Percentiles rank a stretch among this genome's conserved stretches.
phyloP scores from a whole-genome alignment of 2,329 filamentous ascomycete species.

The Chaetomiaceae sp. region DNA sequence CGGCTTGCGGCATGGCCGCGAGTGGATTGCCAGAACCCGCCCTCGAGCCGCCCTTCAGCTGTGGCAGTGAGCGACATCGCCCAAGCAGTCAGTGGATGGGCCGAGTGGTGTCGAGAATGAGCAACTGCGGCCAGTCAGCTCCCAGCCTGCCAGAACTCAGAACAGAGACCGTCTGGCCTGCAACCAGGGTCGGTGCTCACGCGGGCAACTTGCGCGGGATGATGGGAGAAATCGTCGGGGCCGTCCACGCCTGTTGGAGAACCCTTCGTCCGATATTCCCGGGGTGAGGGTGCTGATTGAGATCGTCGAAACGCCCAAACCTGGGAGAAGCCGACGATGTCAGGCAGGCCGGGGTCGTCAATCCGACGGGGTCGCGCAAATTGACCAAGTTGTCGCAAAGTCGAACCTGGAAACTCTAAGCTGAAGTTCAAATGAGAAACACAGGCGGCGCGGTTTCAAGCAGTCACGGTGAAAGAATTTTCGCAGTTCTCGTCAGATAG shows the following conservation, averaged over 20 bases:
- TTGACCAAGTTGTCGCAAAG: too few relatives aligned
- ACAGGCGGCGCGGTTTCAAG: too few relatives aligned
- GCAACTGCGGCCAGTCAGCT: neutral
- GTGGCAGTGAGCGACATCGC: neutral
- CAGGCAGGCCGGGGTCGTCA: too few relatives aligned
- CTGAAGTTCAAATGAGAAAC: too few relatives aligned
- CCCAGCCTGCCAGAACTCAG: neutral
- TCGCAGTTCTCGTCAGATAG: too few relatives aligned
- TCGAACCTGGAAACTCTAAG: too few relatives aligned
- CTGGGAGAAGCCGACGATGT: neutral
- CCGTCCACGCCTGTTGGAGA: neutral
- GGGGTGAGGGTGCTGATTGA: neutral
- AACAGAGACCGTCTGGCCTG: slow-evolving; percentile 1
- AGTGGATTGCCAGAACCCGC: neutral
- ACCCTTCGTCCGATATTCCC: neutral
- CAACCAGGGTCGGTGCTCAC: neutral
- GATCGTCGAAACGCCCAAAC: neutral
- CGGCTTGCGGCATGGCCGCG: neutral
- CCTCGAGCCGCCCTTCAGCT: neutral
- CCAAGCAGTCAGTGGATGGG: neutral
- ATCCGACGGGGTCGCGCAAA: too few relatives aligned
- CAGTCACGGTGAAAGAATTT: too few relatives aligned
- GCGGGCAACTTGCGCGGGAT: neutral
- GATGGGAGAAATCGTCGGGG: too few relatives aligned
- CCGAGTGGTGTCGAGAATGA: neutral